Evolutionary conservation across 2,329 filamentous ascomycete species (phyloP).

Genomic region (Trichoderma sp.): DNA sequence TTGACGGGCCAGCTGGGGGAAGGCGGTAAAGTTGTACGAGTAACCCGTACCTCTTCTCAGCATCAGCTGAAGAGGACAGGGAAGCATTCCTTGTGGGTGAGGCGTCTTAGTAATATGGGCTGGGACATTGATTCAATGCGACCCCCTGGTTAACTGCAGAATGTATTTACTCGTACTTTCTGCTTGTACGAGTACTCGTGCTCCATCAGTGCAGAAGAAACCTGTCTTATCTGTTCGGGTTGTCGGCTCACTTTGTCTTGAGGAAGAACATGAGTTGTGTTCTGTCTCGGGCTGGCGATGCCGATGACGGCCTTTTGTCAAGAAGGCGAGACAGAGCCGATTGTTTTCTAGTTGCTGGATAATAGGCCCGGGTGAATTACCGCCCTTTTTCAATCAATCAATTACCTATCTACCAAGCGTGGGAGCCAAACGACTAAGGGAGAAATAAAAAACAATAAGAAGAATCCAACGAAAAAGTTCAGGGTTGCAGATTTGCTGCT

Average conservation of each 20-base stretch:
- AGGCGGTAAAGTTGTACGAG: background rate
- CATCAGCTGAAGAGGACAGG: background rate
- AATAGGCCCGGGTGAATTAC: background rate
- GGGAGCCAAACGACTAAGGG: background rate
- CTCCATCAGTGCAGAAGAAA: background rate
- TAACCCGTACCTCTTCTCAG: background rate
- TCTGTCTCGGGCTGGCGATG: background rate
- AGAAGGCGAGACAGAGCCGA: background rate
- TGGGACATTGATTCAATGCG: background rate
- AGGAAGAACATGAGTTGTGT: background rate
- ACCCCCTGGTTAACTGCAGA: background rate
- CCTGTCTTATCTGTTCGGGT: background rate
- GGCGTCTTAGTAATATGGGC: background rate
- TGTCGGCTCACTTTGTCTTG: background rate
- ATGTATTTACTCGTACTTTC: background rate
- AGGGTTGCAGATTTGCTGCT: slow-evolving; percentile 3
- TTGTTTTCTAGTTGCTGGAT: background rate
- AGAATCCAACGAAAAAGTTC: slow-evolving; percentile 5
- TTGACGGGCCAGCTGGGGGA: background rate
- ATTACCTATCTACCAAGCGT: background rate
- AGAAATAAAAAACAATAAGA: background rate
- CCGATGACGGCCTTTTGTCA: background rate
- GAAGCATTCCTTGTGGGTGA: background rate
- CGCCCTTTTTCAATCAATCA: background rate
- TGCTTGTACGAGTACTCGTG: background rate